Evolutionary conservation across 2,329 filamentous ascomycete species (phyloP), one percentile per base, ranked within the genome.

Genomic region (Ascosphaera apis): DNA sequence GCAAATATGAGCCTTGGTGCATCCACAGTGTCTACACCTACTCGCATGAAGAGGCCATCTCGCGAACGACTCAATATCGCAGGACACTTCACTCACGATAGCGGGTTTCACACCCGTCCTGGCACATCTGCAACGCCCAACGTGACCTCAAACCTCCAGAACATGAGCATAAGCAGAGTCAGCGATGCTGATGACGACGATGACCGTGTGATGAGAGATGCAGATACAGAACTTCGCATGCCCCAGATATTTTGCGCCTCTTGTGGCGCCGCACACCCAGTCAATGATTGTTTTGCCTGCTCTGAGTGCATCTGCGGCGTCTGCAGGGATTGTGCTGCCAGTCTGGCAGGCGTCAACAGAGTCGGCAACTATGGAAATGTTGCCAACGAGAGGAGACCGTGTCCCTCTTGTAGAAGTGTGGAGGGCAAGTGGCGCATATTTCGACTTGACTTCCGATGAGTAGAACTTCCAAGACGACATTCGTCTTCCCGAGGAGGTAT

Each of bases 261-360:
- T 34, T 95, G 86, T 50, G 73, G 80, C 43, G 71, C 76, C 27
- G 63, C 83, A 13, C 84, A 76, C 36, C 61, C 75, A 8, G 61
- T 95, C 17, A 76, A 73, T 48, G 78, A 86, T 47, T 88, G 81
- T 23, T 93, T 83, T 50, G 86, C 86, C 15, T 95, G 86, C 53
- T 92, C 84, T 1, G 84, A 93, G 54, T 95, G 88, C 53, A 91
- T 95, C 43, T 91, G 82, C 52, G 86, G 84, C 12, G 67, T 95
- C 35, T 95, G 88, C 54, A 72, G 76, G 43, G 72, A 82, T 40
- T 95, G 86, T 48, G 82, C 93, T 39, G 48, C 39, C 40, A 38
- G 44, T 46, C 16, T 17, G 18, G 51, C 53, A 1, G 55, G 56
- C 37, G 42, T 53, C 13, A 57, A 51, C 35, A 47, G 50, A 33